Evolutionary conservation across 164 flowering plant genomes (phyloP), one percentile per base, ranked within the genome.

Genomic region (Paratinospora sagittata): DNA sequence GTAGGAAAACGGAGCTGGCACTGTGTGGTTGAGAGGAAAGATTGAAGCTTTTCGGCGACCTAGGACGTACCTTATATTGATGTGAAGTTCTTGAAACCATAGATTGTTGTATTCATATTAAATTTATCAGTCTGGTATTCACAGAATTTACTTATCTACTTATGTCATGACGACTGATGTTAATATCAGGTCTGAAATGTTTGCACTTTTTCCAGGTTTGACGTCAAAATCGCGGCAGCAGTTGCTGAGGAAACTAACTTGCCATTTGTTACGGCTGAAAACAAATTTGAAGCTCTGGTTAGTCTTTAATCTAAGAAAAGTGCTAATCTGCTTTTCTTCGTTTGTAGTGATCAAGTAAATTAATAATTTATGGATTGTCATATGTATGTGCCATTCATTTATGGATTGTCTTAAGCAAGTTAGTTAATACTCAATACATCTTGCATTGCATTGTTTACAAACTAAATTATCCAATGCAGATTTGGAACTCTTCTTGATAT

Each of bases 211-310:
- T 68, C 55, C 81, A 95, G 99, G 82, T 95, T 95, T 90, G 99
- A 91, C 85, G 95, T 82, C 36, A 95, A 95, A 83, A 89, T 95
- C 84, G 99, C 99, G 70, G 84, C 90, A 36, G 96, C 99, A 76
- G 99, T 95, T 64, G 97, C 99, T 34, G 95, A 92, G 70, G 98
- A 91, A 79, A 95, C 99, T 67, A 84, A 74, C 66, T 81, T 95
- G 65, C 99, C 99, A 70, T 95, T 95, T 80, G 83, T 90, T 73
- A 91, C 98, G 0, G 99, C 99, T 30, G 98, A 92, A 82, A 95
- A 95, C 87, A 95, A 95, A 81, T 92, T 95, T 85, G 99, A 95
- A 81, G 99, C 99, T 47, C 79, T 95, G 95, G 99, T 94, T 75
- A 77, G 67, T 79, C 39, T 58, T 69, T 79, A 26, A 63, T 30